A percentile compares a stretch with the other conserved stretches of the same genome.
Evolutionary conservation across 2,329 filamentous ascomycete genomes (phyloP).

Genomic region (Aspergillus terreus): DNA sequence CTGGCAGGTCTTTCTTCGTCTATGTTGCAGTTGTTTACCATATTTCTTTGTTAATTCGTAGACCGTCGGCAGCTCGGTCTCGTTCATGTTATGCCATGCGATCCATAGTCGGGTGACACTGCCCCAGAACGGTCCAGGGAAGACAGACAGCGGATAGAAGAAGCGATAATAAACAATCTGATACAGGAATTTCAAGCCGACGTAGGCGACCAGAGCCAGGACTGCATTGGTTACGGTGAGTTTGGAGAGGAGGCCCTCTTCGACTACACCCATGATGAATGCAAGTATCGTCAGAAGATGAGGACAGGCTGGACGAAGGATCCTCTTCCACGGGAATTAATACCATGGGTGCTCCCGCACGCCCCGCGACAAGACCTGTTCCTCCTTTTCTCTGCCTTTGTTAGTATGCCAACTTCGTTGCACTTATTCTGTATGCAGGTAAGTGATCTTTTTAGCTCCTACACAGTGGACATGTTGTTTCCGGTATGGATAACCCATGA

Average conservation of each 20-base stretch:
- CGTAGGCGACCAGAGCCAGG: slow-evolving; percentile 21
- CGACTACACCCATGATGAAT: slow-evolving; percentile 21
- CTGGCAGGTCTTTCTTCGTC: not conserved
- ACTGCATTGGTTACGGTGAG: slow-evolving; percentile 25
- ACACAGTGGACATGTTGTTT: no score
- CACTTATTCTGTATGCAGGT: no score
- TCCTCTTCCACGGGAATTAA: no score
- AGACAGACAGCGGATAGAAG: slow-evolving; percentile 51
- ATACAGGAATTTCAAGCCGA: slow-evolving; percentile 21
- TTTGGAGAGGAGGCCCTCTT: slow-evolving; percentile 21
- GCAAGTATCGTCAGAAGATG: not conserved
- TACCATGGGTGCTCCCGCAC: no score
- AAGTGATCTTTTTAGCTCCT: no score
- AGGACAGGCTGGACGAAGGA: not conserved
- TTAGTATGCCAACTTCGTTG: no score
- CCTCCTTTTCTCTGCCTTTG: no score
- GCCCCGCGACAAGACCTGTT: no score
- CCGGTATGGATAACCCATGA: no score
- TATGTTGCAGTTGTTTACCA: slow-evolving; percentile 31
- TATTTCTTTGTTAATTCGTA: slow-evolving; percentile 47
- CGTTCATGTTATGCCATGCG: slow-evolving; percentile 49
- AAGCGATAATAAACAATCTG: slow-evolving; percentile 44
- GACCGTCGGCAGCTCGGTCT: slow-evolving; percentile 43
- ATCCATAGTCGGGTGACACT: slow-evolving; percentile 54
- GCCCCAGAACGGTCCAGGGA: slow-evolving; percentile 55